A percentile compares a stretch with the other conserved stretches of the same genome.
Conservation (phyloP, 2,329 filamentous ascomycete genomes). For the Penicillium vulpinum region DNA sequence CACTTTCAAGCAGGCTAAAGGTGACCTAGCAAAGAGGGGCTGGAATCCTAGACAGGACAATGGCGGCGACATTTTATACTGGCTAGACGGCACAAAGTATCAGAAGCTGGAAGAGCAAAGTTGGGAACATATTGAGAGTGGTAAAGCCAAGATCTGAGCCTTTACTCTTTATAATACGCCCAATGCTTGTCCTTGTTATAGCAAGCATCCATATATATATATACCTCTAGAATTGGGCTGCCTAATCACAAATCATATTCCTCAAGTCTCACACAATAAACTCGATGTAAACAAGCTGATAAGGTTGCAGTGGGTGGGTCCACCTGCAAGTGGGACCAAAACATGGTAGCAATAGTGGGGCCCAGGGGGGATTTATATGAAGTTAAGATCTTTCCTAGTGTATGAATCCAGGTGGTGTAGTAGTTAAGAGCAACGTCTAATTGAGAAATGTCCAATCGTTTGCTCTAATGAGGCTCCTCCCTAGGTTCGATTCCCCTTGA, state of each 20-base stretch:
- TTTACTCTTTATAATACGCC: background rate
- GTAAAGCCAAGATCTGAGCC: constrained; percentile 45
- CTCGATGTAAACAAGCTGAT: background rate
- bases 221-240: background rate
- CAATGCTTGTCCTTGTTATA: background rate
- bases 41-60: constrained; percentile 40
- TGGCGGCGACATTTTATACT: constrained; percentile 44
- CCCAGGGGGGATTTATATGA: too few species aligned
- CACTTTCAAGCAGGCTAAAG: constrained; percentile 55
- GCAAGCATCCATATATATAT: background rate
- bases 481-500: too few species aligned
- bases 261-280: background rate
- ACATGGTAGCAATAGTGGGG: background rate
- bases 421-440: too few species aligned
- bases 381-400: too few species aligned
- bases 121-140: constrained; percentile 46
- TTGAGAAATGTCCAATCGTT: too few species aligned
- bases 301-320: background rate
- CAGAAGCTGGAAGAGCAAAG: constrained; percentile 38
- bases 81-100: constrained; percentile 46
- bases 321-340: background rate
- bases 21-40: constrained; percentile 44
- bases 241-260: background rate
- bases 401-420: too few species aligned
- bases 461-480: too few species aligned